A percentile compares a stretch with the other conserved stretches of the same genome.
Evolutionary conservation across 208 protist species (phyloP).

Genomic region (Trichomonas gallinae): DNA sequence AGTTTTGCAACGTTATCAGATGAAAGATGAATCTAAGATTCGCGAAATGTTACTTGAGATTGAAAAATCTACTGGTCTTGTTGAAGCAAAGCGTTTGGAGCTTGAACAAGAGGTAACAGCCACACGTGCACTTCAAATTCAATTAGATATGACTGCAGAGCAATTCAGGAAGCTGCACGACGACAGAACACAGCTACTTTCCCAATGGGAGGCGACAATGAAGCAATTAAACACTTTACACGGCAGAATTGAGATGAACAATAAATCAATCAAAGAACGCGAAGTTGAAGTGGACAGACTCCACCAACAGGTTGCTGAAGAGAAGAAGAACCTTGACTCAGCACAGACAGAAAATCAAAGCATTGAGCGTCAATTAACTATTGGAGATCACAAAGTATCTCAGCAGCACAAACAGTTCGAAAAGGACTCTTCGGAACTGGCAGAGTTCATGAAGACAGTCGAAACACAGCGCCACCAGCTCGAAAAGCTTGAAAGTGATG

Average conservation of each 20-base stretch:
- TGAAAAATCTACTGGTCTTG: neutral
- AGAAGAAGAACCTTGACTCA: neutral
- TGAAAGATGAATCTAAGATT: constrained; percentile 4
- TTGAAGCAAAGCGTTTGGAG: neutral
- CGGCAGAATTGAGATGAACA: neutral
- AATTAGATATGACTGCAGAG: constrained; percentile 21
- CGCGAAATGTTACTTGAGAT: neutral
- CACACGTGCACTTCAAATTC: constrained; percentile 4
- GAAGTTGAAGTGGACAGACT: neutral
- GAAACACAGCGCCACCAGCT: neutral
- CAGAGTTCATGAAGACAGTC: neutral
- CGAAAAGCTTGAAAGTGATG: neutral
- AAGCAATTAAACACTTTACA: neutral
- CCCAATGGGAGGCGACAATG: neutral
- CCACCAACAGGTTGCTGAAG: neutral
- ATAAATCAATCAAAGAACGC: neutral
- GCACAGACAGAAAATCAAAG: neutral
- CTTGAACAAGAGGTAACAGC: constrained; percentile 16
- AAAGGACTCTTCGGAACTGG: neutral
- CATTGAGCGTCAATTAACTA: neutral
- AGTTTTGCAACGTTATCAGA: neutral
- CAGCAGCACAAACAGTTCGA: neutral
- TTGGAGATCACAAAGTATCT: neutral
- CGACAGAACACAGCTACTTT: neutral
- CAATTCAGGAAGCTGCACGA: constrained; percentile 13